Evolutionary conservation across 148 eudicot species (phyloP), one percentile per base, ranked within the genome.

Genomic region (Agrostemma githago): DNA sequence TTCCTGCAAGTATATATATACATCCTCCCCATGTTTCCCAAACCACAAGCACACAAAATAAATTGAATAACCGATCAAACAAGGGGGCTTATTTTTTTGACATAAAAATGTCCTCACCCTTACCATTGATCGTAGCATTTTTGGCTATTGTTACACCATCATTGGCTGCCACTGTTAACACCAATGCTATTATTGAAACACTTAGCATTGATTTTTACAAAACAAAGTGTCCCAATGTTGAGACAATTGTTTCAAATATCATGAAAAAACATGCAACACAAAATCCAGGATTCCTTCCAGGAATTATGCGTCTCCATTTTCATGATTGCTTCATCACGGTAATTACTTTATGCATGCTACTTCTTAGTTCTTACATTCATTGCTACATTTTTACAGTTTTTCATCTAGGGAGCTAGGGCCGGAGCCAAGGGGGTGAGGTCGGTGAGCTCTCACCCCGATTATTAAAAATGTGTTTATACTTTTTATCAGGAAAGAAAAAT

Each of bases 321-420:
- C 81, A 79, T 61, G 81, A 79, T 51, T 74, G 81, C 34, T 68
- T 68, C 48, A 61, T 79, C 72, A 46, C 77, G 70, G 81, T 79
- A 39, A 61, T 26, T 62, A 4, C 5, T 9, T 40, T 20, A 51
- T 60, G 8, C 8, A 6, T 26, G 1, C 34, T 26, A 26, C 34
- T 5, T 62, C 34, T 19, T 26, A 26, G 1, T 5, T 62, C 34
- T 19, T 21, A 21, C 12, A 6, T 19, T 2, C 0, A 26, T 7
- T 11, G 15, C 41, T 12, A 6, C 39, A 66, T 14, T 4, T 8
- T 26, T 26, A 26, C 34, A 26, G 34, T 26, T 26, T 26, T 26
- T 26, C 34, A 26, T 26, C 34, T 26, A 26, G 34, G 34, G 34
- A 26, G 0, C 34, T 26, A 26, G 34, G 34, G 34, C 1, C 34